phyloP scores from a whole-genome alignment of 2,329 filamentous ascomycete genomes.

The Orbilia brochopaga region DNA sequence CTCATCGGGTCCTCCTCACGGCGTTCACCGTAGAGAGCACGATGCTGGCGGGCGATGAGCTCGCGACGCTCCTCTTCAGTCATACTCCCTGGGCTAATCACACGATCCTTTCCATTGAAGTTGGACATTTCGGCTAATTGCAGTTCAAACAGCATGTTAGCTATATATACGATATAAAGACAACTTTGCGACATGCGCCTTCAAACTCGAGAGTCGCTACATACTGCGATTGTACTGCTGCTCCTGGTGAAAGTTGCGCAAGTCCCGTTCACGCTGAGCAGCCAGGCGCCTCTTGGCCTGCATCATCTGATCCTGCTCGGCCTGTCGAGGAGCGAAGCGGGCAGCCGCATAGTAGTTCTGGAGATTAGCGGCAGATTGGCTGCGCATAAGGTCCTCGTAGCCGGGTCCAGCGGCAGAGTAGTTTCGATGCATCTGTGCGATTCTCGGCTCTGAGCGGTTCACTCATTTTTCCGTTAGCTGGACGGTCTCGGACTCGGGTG shows the following conservation, averaged over 20 bases:
- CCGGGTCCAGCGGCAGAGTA: conserved; percentile 53
- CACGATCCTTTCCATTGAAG: conserved; percentile 77
- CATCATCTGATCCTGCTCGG: conserved; percentile 97
- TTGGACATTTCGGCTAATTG: conserved; percentile 71
- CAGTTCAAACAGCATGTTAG: conserved; percentile 56
- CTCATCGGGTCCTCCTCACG: conserved; percentile 43
- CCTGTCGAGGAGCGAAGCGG: conserved; percentile 84
- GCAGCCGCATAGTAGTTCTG: conserved; percentile 95
- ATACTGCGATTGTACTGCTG: conserved; percentile 99
- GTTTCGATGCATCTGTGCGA: conserved; percentile 53
- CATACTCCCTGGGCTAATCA: conserved; percentile 82
- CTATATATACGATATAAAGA: conserved; percentile 54
- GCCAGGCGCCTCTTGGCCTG: conserved; percentile 99
- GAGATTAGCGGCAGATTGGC: conserved; percentile 76
- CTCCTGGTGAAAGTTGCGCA: conserved; percentile 99
- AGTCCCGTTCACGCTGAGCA: conserved; percentile 96
- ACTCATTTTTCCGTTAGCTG: conserved; percentile 43
- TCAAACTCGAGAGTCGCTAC: conserved; percentile 56
- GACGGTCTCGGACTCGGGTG: conserved; percentile 54
- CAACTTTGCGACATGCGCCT: not conserved
- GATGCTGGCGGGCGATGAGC: conserved; percentile 92
- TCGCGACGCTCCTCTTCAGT: conserved; percentile 96
- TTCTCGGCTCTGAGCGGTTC: conserved; percentile 47
- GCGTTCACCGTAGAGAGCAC: conserved; percentile 79
- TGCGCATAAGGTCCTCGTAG: conserved; percentile 67